These are phyloP conservation scores for Podila minutissima DNA, from an alignment of 192 early-diverging fungal species.

Conservation along the genomic window DNA sequence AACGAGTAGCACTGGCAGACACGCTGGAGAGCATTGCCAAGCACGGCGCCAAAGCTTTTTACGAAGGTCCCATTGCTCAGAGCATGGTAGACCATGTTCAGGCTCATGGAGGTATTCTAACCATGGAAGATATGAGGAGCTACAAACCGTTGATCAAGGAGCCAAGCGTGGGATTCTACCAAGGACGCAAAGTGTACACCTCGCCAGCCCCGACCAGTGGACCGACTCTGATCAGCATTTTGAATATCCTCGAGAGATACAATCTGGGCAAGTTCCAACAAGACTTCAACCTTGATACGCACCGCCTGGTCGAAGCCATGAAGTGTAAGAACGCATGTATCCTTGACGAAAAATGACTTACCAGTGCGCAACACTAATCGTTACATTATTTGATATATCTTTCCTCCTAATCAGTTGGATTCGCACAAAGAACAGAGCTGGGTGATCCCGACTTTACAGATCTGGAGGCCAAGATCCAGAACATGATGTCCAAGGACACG, in stretches of 20 bases:
- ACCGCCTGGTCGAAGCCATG: conserved; percentile 88
- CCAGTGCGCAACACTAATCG: no score
- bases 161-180: conserved; percentile 76
- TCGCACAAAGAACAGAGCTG: conserved; percentile 81
- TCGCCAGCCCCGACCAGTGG: conserved; percentile 84
- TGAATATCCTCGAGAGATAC: conserved; percentile 91
- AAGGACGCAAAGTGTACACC: conserved; percentile 68
- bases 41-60: conserved; percentile 68
- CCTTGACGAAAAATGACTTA: no score
- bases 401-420: conserved; percentile 58
- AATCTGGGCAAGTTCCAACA: conserved; percentile 67
- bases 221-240: conserved; percentile 79
- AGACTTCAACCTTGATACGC: conserved; percentile 70
- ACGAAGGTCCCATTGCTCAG: conserved; percentile 71
- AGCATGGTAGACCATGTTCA: conserved; percentile 72
- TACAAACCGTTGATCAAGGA: conserved; percentile 71
- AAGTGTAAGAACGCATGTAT: conserved; percentile 61
- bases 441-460: conserved; percentile 83
- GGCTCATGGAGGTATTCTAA: conserved; percentile 79
- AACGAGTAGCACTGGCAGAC: conserved; percentile 64
- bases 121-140: conserved; percentile 72
- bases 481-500: conserved; percentile 76
- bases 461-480: conserved; percentile 63
- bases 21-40: conserved; percentile 72
- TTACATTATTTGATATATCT: background rate